These are phyloP conservation scores for Plasmodium falciparum DNA, from an alignment of 169 alveolate species.

Conservation along the genomic window DNA sequence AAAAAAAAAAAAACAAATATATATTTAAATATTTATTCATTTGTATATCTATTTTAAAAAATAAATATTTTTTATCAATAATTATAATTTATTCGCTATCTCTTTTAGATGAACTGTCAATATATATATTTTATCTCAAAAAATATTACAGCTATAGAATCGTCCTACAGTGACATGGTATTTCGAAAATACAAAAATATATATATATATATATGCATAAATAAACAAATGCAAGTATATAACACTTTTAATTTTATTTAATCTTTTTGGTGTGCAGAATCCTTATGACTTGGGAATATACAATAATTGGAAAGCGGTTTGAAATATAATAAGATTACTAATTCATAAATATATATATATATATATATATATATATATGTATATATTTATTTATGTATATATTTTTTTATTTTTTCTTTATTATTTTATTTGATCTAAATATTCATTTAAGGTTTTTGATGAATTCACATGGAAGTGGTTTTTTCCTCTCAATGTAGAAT, in stretches of 20 bases:
- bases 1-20: background rate
- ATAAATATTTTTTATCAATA: background rate
- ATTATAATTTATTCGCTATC: too few relatives aligned
- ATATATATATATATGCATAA: background rate
- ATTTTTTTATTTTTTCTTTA: background rate
- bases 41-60: background rate
- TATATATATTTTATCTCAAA: conserved; percentile 53
- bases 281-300: conserved; percentile 64
- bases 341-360: background rate
- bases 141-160: conserved; percentile 48
- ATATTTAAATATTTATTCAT: background rate
- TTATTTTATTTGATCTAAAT: background rate
- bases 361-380: background rate
- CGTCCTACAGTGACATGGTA: conserved; percentile 57
- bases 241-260: background rate
- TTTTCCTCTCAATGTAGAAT: conserved; percentile 47
- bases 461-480: conserved; percentile 71
- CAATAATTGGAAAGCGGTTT: conserved; percentile 61
- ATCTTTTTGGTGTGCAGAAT: conserved; percentile 6
- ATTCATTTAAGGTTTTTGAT: conserved; percentile 42
- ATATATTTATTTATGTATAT: background rate
- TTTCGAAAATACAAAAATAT: background rate
- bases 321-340: background rate
- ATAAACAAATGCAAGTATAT: background rate
- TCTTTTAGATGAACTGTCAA: conserved; percentile 49